These are phyloP conservation scores for Leccinum proximum DNA, from an alignment of 1,284 basidiomycete species.

Conservation along the genomic window DNA sequence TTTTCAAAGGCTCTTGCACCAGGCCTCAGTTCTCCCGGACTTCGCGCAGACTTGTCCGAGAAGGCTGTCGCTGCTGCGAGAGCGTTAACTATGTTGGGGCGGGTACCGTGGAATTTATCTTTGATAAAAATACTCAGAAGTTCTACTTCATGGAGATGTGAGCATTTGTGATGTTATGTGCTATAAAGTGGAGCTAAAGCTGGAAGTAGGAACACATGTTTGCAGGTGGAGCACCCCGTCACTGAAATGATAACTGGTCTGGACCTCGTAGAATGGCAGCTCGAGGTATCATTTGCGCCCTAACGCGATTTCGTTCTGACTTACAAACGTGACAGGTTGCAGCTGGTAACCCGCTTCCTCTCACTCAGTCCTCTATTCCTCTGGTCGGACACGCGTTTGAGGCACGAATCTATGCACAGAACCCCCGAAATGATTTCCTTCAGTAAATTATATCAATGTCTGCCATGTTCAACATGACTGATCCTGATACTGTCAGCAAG, in stretches of 20 bases:
- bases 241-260: constrained; percentile 95
- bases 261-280: constrained; percentile 94
- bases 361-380: constrained; percentile 74
- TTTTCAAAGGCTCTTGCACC: constrained; percentile 84
- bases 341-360: constrained; percentile 82
- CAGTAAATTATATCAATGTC: constrained; percentile 27
- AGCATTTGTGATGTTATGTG: constrained; percentile 23
- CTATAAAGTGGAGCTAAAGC: constrained; percentile 3
- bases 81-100: constrained; percentile 92
- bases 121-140: constrained; percentile 81
- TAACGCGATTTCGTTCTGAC: not conserved
- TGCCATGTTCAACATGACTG: too few relatives aligned
- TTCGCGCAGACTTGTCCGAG: constrained; percentile 77
- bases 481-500: too few relatives aligned
- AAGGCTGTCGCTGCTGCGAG: constrained; percentile 92
- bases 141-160: constrained; percentile 97
- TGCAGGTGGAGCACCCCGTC: constrained; percentile 95
- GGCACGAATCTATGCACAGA: constrained; percentile 96
- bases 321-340: constrained; percentile 55
- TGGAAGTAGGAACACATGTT: constrained; percentile 75
- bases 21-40: constrained; percentile 62
- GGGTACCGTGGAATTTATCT: constrained; percentile 93
- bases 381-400: constrained; percentile 93
- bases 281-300: constrained; percentile 52
- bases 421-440: constrained; percentile 90